Evolutionary conservation across 2,329 filamentous ascomycete species (phyloP), one percentile per base, ranked within the genome.

Genomic region (Trichoderma harzianum): DNA sequence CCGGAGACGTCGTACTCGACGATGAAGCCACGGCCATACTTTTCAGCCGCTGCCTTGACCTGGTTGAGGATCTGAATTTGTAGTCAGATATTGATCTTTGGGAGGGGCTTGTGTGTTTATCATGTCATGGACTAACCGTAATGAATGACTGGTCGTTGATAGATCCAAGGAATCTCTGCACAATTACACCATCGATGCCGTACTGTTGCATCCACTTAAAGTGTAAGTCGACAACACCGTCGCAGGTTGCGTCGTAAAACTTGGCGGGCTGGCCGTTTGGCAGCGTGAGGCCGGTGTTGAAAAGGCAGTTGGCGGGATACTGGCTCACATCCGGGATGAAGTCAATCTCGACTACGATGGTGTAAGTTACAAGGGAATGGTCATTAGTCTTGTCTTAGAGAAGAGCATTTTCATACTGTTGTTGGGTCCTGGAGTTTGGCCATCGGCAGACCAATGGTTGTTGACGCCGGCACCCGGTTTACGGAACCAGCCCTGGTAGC

Each of bases 131-230:
- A 43, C 69, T 58, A 11, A 70, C 69, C 10, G 69, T 70, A 26
- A 65, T 65, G 6, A 70, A 70, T 8, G 69, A 64, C n/a, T 39
- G 51, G 24, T 70, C 69, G 18, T 12, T 47, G 28, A 51, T 7
- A n/a, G 69, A 70, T 5, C 32, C 24, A 18, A 64, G 21, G n/a
- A 70, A 70, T 43, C 69, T 43, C 26, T 70, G 69, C 14, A 70
- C 60, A 28, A 70, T 65, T 7, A 70, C 60, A 36, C 69, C 69
- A 10, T 70, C 69, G 5, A 70, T 57, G 34, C 69, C 69, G 36
- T 64, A 70, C 61, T 70, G 69, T 51, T 70, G 60, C 69, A 70
- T 70, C 69, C 60, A 65, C 34, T 70, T 57, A 7, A 70, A 70
- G 34, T 70, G 69, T 14, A 70, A 5, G 26, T 70, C 69, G 28